Percentiles rank a stretch among this genome's conserved stretches.
phyloP scores from a whole-genome alignment of 164 flowering plant genomes.

The Dillenia suffruticosa region DNA sequence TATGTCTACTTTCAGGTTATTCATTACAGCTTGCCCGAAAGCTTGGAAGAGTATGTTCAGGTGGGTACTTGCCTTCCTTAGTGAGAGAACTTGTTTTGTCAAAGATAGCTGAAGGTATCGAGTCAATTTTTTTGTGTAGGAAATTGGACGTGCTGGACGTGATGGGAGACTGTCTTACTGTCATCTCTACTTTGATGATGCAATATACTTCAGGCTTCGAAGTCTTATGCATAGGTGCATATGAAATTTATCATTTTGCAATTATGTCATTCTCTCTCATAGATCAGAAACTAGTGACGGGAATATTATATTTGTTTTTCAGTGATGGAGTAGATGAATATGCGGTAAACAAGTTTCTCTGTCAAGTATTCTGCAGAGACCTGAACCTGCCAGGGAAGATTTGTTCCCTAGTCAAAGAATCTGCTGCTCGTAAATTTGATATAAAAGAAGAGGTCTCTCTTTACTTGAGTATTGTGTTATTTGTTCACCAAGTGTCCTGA shows the following conservation, averaged over 20 bases:
- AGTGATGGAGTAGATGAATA: slow-evolving; percentile 97
- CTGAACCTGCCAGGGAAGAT: slow-evolving; percentile 32
- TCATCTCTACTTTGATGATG: slow-evolving; percentile 76
- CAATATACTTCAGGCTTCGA: slow-evolving; percentile 67
- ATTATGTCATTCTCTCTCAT: not conserved
- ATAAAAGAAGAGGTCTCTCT: slow-evolving; percentile 88
- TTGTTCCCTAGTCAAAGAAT: slow-evolving; percentile 63
- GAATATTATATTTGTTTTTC: slow-evolving; percentile 18
- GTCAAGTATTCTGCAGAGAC: slow-evolving; percentile 48
- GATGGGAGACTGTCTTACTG: slow-evolving; percentile 87
- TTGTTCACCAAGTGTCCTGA: not conserved
- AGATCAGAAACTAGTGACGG: not conserved
- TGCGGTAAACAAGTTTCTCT: slow-evolving; percentile 65
- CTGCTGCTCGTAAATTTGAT: slow-evolving; percentile 76
- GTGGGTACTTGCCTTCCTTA: slow-evolving; percentile 24
- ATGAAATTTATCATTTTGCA: not conserved
- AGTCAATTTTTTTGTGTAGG: slow-evolving; percentile 35
- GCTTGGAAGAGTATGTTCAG: slow-evolving; percentile 99
- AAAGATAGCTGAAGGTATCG: slow-evolving; percentile 5
- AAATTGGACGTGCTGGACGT: slow-evolving; percentile 96
- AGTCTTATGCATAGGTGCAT: slow-evolving; percentile 75
- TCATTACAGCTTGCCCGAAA: slow-evolving; percentile 92
- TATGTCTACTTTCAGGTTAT: slow-evolving; percentile 54
- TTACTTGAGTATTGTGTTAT: not conserved
- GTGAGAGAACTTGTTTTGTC: not conserved